These are phyloP conservation scores for Tagetes patula DNA, from an alignment of 129 eudicot genomes.

Conservation along the genomic window DNA sequence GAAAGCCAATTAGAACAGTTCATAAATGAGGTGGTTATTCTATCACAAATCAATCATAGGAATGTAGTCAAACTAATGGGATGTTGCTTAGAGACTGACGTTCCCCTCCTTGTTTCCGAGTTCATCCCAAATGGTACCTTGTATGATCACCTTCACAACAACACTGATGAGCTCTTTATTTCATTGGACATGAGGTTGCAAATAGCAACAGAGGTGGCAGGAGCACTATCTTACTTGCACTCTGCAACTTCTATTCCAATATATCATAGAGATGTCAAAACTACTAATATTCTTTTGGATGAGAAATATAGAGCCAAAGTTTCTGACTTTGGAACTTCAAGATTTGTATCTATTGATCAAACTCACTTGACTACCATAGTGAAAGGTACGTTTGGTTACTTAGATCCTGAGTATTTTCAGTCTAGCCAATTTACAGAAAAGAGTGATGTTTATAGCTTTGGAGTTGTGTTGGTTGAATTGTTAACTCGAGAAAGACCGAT, in stretches of 20 bases:
- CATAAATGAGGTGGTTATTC: conserved; percentile 38
- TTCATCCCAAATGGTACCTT: no score
- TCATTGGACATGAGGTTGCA: conserved; percentile 17
- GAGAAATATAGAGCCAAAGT: background rate
- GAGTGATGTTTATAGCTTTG: no score
- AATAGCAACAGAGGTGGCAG: background rate
- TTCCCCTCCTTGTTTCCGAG: no score
- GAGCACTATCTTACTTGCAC: background rate
- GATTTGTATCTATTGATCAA: background rate
- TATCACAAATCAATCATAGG: conserved; percentile 38
- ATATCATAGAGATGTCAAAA: background rate
- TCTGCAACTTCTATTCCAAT: background rate
- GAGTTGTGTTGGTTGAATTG: no score
- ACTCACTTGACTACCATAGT: background rate
- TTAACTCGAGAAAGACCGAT: no score
- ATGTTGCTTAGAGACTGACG: conserved; percentile 7
- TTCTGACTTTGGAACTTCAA: background rate
- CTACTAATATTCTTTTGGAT: background rate
- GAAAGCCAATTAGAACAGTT: conserved; percentile 29
- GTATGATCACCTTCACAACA: no score
- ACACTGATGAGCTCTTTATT: no score
- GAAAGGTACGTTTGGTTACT: background rate
- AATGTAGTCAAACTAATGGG: conserved; percentile 33
- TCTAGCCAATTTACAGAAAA: no score
- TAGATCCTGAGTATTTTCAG: no score